Evolutionary conservation across 1,284 basidiomycete species (phyloP).

Genomic region (Singerocomus rubriflavus): DNA sequence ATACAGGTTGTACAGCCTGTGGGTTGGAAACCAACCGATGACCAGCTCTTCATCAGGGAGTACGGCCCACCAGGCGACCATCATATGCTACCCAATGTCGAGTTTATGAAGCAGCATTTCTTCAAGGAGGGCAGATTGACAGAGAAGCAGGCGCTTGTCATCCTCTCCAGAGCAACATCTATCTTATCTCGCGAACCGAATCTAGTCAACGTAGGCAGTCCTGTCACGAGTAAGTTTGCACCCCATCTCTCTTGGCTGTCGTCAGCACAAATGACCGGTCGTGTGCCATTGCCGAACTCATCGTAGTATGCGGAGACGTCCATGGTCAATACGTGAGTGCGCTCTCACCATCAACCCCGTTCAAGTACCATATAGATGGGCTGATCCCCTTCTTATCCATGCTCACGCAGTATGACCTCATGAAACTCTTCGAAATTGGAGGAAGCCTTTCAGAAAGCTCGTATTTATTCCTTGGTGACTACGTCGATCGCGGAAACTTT

Average conservation of each 20-base stretch:
- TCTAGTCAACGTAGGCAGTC: conserved; percentile 86
- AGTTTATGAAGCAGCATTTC: conserved; percentile 92
- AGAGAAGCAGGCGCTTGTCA: conserved; percentile 86
- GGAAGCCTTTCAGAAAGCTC: conserved; percentile 82
- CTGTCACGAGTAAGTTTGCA: conserved; percentile 79
- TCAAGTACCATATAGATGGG: conserved; percentile 4
- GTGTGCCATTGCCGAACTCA: conserved; percentile 1
- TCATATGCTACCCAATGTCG: conserved; percentile 62
- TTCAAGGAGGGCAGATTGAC: conserved; percentile 86
- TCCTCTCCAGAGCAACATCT: conserved; percentile 77
- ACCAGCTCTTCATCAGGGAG: conserved; percentile 31
- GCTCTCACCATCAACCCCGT: conserved; percentile 4
- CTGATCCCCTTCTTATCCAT: conserved; percentile 10
- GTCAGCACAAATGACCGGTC: conserved; percentile 8
- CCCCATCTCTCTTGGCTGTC: not conserved
- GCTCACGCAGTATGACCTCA: conserved; percentile 80
- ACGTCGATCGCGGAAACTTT: conserved; percentile 96
- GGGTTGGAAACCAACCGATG: conserved; percentile 22
- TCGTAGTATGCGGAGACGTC: conserved; percentile 90
- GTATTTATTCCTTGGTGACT: conserved; percentile 97
- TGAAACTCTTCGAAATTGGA: conserved; percentile 98
- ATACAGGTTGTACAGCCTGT: conserved; percentile 26
- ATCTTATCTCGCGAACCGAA: conserved; percentile 84
- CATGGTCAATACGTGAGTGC: conserved; percentile 94
- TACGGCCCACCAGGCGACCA: conserved; percentile 29